A percentile compares a stretch with the other conserved stretches of the same genome.
Evolutionary conservation across 2,329 filamentous ascomycete species (phyloP).

Genomic region (Fusarium pininemorale): DNA sequence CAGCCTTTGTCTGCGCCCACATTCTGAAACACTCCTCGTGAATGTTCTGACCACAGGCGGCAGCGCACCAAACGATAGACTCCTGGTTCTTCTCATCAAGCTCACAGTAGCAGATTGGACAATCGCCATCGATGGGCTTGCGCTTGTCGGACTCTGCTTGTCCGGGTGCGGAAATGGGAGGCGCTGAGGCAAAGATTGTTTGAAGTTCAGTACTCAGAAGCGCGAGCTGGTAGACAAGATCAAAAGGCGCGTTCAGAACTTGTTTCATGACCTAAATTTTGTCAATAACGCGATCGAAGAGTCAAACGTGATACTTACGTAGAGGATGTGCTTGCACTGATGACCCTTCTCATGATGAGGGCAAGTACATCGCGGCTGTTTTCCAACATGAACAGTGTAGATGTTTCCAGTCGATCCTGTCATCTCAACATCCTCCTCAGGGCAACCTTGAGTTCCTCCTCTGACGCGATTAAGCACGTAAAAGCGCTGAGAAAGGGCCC

Average conservation of each 20-base stretch:
- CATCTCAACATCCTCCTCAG: slow-evolving; percentile 64
- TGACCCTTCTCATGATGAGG: slow-evolving; percentile 62
- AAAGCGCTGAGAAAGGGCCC: slow-evolving; percentile 56
- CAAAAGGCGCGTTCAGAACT: slow-evolving; percentile 65
- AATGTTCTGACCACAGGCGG: slow-evolving; percentile 64
- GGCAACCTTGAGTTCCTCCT: slow-evolving; percentile 48
- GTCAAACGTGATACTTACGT: slow-evolving; percentile 49
- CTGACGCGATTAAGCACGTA: slow-evolving; percentile 56
- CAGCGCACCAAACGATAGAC: slow-evolving; percentile 60
- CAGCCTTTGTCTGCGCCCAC: slow-evolving; percentile 59
- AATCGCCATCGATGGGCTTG: slow-evolving; percentile 62
- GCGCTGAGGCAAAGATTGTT: slow-evolving; percentile 65
- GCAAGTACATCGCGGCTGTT: slow-evolving; percentile 64
- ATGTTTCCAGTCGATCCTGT: slow-evolving; percentile 73
- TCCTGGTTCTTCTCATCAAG: slow-evolving; percentile 51
- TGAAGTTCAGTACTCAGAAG: slow-evolving; percentile 67
- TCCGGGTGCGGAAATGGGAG: slow-evolving; percentile 55
- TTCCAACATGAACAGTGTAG: slow-evolving; percentile 65
- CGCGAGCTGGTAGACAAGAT: slow-evolving; percentile 70
- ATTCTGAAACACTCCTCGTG: slow-evolving; percentile 63
- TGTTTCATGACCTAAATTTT: slow-evolving; percentile 62
- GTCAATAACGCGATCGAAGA: background rate
- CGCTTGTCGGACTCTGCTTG: slow-evolving; percentile 48
- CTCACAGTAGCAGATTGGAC: slow-evolving; percentile 65
- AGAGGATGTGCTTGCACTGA: slow-evolving; percentile 73